Conservation (phyloP, 345 rosid genomes). For the Mercurialis annua region DNA sequence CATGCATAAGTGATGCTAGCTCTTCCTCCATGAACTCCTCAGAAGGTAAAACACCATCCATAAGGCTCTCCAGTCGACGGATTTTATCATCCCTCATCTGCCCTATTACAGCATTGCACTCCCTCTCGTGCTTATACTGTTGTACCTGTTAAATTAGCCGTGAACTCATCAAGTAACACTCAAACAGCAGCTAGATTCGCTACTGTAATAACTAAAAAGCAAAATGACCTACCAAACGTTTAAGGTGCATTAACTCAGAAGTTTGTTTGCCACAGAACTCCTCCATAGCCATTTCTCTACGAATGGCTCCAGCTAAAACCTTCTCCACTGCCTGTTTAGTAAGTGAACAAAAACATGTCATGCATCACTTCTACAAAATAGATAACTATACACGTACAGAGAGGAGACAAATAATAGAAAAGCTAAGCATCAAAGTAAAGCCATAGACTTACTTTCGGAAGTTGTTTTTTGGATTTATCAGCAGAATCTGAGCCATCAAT, state of each 20-base stretch:
- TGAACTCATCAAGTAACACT: slow-evolving; percentile 13
- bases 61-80: slow-evolving; percentile 85
- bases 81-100: slow-evolving; percentile 93
- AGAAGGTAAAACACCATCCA: slow-evolving; percentile 91
- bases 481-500: slow-evolving; percentile 48
- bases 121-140: slow-evolving; percentile 98
- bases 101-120: slow-evolving; percentile 86
- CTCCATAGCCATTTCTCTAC: slow-evolving; percentile 99
- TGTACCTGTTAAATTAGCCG: slow-evolving; percentile 60
- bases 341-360: slow-evolving; percentile 15
- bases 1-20: slow-evolving; percentile 66
- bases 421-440: background rate
- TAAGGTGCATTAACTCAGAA: slow-evolving; percentile 82
- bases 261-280: slow-evolving; percentile 86
- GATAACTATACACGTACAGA: background rate
- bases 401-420: too few species aligned
- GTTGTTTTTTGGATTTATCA: slow-evolving; percentile 62
- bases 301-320: slow-evolving; percentile 91
- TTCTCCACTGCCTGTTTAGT: slow-evolving; percentile 81
- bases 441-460: slow-evolving; percentile 66
- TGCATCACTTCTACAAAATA: background rate
- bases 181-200: slow-evolving; percentile 5
- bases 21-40: slow-evolving; percentile 91
- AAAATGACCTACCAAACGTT: slow-evolving; percentile 77
- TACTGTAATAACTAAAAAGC: slow-evolving; percentile 12